A percentile compares a stretch with the other conserved stretches of the same genome.
Conservation (phyloP, 495 filamentous ascomycete genomes). For the Tuber calosporum region DNA sequence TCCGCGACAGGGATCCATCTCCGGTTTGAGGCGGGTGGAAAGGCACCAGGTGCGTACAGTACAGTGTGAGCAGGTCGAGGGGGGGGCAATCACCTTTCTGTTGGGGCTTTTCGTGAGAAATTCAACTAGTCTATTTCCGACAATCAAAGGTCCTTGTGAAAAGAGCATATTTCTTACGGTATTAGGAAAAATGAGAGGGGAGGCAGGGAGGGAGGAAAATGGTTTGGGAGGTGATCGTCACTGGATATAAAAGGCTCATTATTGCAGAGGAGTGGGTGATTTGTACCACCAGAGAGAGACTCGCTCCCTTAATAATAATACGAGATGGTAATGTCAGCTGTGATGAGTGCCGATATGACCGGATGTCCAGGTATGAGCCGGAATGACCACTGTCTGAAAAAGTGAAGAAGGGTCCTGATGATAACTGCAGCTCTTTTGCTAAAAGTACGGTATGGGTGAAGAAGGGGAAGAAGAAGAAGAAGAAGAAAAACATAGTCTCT, state of each 20-base stretch:
- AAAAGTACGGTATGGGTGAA: no score
- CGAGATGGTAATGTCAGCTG: neutral
- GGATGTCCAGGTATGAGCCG: neutral
- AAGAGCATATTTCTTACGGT: neutral
- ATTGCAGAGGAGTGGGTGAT: neutral
- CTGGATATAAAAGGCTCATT: neutral
- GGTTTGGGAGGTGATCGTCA: neutral
- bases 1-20: neutral
- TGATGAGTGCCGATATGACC: neutral
- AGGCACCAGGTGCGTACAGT: neutral
- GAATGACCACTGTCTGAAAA: neutral
- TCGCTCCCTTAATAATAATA: neutral
- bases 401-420: neutral
- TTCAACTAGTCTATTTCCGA: neutral
- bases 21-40: neutral
- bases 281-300: neutral
- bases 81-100: neutral
- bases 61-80: neutral
- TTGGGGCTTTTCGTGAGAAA: neutral
- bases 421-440: neutral
- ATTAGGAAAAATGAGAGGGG: neutral
- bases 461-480: no score
- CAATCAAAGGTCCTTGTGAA: neutral
- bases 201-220: neutral
- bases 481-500: neutral